phyloP scores from a whole-genome alignment of 305 asterid genomes.

The Salvia sclarea region DNA sequence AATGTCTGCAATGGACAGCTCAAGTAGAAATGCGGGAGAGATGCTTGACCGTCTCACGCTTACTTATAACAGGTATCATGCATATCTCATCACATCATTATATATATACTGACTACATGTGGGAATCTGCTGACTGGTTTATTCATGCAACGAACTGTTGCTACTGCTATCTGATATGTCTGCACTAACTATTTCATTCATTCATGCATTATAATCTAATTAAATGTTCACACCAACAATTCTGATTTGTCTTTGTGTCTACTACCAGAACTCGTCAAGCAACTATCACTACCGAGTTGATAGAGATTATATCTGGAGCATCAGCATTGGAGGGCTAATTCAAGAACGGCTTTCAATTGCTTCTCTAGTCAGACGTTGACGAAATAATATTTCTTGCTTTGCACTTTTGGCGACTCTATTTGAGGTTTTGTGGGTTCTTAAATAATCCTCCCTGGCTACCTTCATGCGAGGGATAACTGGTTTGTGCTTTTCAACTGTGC shows the following conservation, averaged over 20 bases:
- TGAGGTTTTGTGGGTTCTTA: constrained; percentile 15
- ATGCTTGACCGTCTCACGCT: constrained; percentile 99
- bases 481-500: constrained; percentile 13
- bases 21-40: constrained; percentile 98
- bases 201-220: background rate
- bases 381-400: constrained; percentile 24
- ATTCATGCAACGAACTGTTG: background rate
- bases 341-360: background rate
- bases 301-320: constrained; percentile 97
- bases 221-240: background rate
- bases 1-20: constrained; percentile 99
- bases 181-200: background rate
- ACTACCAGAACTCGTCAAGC: constrained; percentile 95
- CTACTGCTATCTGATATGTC: background rate
- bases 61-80: constrained; percentile 84
- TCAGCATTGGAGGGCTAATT: constrained; percentile 74
- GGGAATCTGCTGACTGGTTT: background rate
- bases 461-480: constrained; percentile 27
- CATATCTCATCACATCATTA: constrained; percentile 1
- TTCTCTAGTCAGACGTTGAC: constrained; percentile 15
- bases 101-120: background rate
- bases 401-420: constrained; percentile 21
- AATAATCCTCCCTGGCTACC: constrained; percentile 30
- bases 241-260: background rate
- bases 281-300: constrained; percentile 90